These are phyloP conservation scores for Brassica juncea DNA, from an alignment of 345 rosid species.

Conservation along the genomic window DNA sequence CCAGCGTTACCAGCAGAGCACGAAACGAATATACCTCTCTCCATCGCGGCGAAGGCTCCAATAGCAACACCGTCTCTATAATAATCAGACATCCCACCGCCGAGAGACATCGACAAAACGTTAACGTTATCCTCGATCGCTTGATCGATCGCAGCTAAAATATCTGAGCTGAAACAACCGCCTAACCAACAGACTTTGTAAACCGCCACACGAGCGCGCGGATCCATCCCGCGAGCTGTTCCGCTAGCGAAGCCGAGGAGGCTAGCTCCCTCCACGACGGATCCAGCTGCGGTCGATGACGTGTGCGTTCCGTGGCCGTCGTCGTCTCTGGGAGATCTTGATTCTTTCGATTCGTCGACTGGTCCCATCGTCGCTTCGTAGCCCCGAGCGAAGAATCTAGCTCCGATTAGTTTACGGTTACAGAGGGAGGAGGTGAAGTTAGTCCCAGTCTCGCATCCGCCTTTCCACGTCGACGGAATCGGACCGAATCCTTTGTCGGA, in stretches of 20 bases:
- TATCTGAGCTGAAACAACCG: conserved; percentile 63
- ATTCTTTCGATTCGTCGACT: conserved; percentile 52
- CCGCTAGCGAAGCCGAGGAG: conserved; percentile 65
- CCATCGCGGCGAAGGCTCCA: conserved; percentile 74
- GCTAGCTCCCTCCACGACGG: conserved; percentile 56
- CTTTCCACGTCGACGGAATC: conserved; percentile 58
- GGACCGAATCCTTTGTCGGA: conserved; percentile 54
- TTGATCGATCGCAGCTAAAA: conserved; percentile 55
- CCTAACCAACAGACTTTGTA: conserved; percentile 64
- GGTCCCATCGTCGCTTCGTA: conserved; percentile 59
- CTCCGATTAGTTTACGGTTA: conserved; percentile 66
- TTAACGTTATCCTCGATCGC: conserved; percentile 61
- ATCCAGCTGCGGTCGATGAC: conserved; percentile 70
- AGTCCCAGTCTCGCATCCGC: conserved; percentile 60
- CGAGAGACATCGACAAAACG: conserved; percentile 61
- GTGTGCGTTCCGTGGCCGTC: conserved; percentile 77
- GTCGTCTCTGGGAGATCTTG: conserved; percentile 61
- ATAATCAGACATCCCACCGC: conserved; percentile 54
- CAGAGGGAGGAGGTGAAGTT: conserved; percentile 51
- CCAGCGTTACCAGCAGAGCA: conserved; percentile 84
- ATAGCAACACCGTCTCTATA: conserved; percentile 58
- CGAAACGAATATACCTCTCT: conserved; percentile 63
- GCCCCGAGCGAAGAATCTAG: conserved; percentile 53
- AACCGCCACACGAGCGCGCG: conserved; percentile 56
- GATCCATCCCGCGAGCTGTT: conserved; percentile 72